Evolutionary conservation across 2,329 filamentous ascomycete species (phyloP), one percentile per base, ranked within the genome.

Genomic region (Fusarium armeniacum): DNA sequence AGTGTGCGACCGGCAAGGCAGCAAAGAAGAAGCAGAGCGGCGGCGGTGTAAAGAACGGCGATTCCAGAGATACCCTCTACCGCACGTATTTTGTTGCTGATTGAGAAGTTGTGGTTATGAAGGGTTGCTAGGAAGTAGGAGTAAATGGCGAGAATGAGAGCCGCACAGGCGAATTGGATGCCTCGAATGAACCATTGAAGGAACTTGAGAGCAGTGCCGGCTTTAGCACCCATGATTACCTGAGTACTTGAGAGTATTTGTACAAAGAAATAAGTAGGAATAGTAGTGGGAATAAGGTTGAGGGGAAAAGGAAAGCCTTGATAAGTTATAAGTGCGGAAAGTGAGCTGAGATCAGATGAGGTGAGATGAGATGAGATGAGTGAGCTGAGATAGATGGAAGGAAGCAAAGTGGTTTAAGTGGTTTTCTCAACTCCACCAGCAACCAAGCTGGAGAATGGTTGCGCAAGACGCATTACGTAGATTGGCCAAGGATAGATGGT

Each of bases 71-170:
- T 90, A 68, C 93, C 93, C 75, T 90, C 90, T 58, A 96, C 92
- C 30, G 92, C 93, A 58, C 90, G 89, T 63, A 91, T 82, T 82
- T 87, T 90, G 71, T 80, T 87, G 20, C 86, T 83, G 70, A 94
- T 94, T 61, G 76, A 60, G 16, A 90, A 79, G 71, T 89, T 75
- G 80, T 93, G 88, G 75, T 90, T 87, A 66, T 86, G 78, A 16
- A 94, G 87, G 11, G 91, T 86, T 11, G 91, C 89, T 51, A 98
- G 88, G 85, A 94, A 97, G 85, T 97, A 97, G 51, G 90, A 90
- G 84, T 91, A 94, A 75, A 96, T 87, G 71, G 87, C 91, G 66
- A 98, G 87, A 65, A 95, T 87, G 71, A 97, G 85, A 62, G 86
- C 89, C 11, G 91, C 85, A 78, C 89, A 92, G 77, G 87, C 84